A percentile compares a stretch with the other conserved stretches of the same genome.
These are phyloP conservation scores for Epicoccum nigrum DNA, from an alignment of 2,329 filamentous ascomycete genomes.

Conservation along the genomic window DNA sequence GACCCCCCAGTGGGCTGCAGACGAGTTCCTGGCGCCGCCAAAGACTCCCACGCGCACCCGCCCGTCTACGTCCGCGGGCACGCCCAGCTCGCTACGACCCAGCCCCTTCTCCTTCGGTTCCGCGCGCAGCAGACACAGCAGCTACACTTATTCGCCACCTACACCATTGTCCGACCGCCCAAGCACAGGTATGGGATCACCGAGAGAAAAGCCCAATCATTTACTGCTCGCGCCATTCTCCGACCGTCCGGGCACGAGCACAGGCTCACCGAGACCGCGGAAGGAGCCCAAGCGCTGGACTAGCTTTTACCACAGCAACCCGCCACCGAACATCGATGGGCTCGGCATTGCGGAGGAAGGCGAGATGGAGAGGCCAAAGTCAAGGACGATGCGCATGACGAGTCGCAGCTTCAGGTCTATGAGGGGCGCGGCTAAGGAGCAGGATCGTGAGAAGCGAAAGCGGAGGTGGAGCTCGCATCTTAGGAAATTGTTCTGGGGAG, in stretches of 20 bases:
- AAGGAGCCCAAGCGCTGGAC: conserved; percentile 14
- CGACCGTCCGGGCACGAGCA: conserved; percentile 15
- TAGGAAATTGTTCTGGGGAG: conserved; percentile 26
- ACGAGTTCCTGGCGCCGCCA: conserved; percentile 7
- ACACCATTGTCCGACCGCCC: conserved; percentile 12
- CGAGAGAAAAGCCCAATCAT: conserved; percentile 9
- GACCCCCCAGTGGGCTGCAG: conserved; percentile 8
- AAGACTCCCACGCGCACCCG: conserved; percentile 19
- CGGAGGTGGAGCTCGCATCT: conserved; percentile 33
- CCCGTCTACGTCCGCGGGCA: conserved; percentile 15
- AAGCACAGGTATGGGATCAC: conserved; percentile 13
- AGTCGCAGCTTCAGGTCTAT: conserved; percentile 14
- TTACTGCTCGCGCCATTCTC: conserved; percentile 9
- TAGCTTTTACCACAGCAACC: conserved; percentile 8
- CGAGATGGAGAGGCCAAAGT: not conserved
- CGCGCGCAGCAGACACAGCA: conserved; percentile 13
- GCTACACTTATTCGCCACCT: conserved; percentile 15
- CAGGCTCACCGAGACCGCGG: conserved; percentile 4
- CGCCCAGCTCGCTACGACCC: conserved; percentile 5
- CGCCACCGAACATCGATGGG: conserved; percentile 6
- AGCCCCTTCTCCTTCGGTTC: conserved; percentile 20
- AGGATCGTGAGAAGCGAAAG: conserved; percentile 19
- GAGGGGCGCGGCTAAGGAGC: conserved; percentile 11
- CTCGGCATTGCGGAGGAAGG: conserved; percentile 9
- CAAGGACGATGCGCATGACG: conserved; percentile 3